Conservation (phyloP, 208 protist species). For the Leishmania aethiopica region DNA sequence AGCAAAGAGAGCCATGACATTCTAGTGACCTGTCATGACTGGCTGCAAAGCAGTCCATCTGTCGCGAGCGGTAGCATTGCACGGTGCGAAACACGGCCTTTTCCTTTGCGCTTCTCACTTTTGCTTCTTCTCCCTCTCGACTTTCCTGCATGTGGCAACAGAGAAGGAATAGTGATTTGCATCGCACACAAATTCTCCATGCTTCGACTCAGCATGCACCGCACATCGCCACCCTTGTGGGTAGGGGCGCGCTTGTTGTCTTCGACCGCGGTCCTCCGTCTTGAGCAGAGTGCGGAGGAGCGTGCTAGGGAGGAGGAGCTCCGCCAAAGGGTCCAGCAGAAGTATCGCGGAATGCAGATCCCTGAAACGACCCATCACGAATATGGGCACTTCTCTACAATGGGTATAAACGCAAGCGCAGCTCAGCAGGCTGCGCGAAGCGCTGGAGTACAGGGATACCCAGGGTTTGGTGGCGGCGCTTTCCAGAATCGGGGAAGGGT, state of each 20-base stretch:
- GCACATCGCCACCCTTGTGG: not conserved
- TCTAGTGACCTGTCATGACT: not conserved
- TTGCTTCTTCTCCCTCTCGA: not conserved
- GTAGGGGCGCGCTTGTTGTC: slow-evolving; percentile 10
- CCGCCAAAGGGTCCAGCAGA: slow-evolving; percentile 48
- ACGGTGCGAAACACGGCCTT: not conserved
- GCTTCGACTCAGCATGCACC: slow-evolving; percentile 4
- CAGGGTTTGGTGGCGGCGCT: not conserved
- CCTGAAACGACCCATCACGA: slow-evolving; percentile 41
- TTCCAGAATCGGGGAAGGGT: slow-evolving; percentile 28
- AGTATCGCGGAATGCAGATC: slow-evolving; percentile 56
- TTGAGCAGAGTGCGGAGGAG: slow-evolving; percentile 33
- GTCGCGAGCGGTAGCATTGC: not conserved
- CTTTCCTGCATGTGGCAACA: not conserved
- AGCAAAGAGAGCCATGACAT: not conserved
- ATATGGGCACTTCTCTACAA: slow-evolving; percentile 71
- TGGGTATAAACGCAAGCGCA: slow-evolving; percentile 34
- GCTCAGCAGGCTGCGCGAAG: slow-evolving; percentile 28
- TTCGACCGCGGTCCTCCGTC: slow-evolving; percentile 16
- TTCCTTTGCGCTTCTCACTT: not conserved
- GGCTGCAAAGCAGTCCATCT: not conserved
- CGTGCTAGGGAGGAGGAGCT: slow-evolving; percentile 52
- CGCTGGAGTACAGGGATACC: slow-evolving; percentile 7
- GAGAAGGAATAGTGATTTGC: not conserved
- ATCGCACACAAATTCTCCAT: slow-evolving; percentile 7